Percentiles rank a stretch among this genome's conserved stretches.
These are phyloP conservation scores for Trichosporon inkin DNA, from an alignment of 1,284 basidiomycete species.

Conservation along the genomic window DNA sequence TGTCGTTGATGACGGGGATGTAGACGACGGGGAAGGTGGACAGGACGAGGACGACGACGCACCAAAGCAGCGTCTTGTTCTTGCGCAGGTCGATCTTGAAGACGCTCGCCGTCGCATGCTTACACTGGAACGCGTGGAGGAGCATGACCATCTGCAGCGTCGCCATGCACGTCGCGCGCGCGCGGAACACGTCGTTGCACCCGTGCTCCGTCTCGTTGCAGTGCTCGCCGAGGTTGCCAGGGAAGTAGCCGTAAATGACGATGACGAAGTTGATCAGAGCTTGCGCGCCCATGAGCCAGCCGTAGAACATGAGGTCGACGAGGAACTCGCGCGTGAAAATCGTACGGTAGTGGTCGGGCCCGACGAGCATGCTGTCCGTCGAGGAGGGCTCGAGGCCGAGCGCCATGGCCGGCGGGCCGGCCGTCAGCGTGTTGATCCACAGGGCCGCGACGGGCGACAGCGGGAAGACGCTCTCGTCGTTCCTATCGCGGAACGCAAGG, in stretches of 20 bases:
- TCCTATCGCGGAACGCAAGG: constrained; percentile 61
- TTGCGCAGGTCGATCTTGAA: constrained; percentile 56
- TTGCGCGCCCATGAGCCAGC: constrained; percentile 60
- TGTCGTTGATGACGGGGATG: constrained; percentile 49
- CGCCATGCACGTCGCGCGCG: constrained; percentile 57
- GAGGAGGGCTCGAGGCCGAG: constrained; percentile 61
- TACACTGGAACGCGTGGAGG: constrained; percentile 49
- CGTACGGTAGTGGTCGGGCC: constrained; percentile 55
- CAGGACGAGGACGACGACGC: constrained; percentile 40
- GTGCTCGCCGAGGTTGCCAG: constrained; percentile 27
- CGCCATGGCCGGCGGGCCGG: constrained; percentile 59
- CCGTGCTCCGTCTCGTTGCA: constrained; percentile 53
- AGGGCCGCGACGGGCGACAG: constrained; percentile 64
- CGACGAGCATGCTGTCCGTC: constrained; percentile 58
- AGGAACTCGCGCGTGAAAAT: constrained; percentile 58
- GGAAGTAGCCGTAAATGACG: constrained; percentile 56
- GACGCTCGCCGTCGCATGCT: constrained; percentile 44
- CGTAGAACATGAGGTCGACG: constrained; percentile 62
- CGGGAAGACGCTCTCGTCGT: constrained; percentile 62
- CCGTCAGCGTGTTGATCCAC: constrained; percentile 57
- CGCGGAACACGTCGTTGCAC: constrained; percentile 55
- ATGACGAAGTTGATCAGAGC: constrained; percentile 58
- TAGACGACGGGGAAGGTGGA: constrained; percentile 48
- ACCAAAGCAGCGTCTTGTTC: constrained; percentile 58
- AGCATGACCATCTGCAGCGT: constrained; percentile 56